Conservation (phyloP, 441 rosid genomes). For the Gossypium schwendimanii region DNA sequence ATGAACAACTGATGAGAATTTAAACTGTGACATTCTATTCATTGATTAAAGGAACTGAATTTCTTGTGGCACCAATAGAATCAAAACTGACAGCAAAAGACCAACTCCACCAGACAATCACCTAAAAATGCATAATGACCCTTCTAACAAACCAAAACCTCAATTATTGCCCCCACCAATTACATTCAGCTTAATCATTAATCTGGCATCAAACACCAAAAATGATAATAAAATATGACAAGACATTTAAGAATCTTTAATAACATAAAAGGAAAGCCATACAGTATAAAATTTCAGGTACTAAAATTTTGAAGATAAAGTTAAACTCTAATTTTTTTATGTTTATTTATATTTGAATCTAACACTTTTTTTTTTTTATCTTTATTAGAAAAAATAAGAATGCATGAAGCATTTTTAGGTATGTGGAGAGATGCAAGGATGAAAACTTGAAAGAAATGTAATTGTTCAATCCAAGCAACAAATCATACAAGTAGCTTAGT, state of each 20-base stretch:
- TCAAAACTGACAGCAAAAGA: not conserved
- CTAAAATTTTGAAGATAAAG: not conserved
- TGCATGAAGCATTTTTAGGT: not conserved
- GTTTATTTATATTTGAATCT: not conserved
- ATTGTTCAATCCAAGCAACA: not conserved
- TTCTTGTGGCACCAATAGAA: not conserved
- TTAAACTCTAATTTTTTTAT: not conserved
- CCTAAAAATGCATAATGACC: not conserved
- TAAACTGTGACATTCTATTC: not conserved
- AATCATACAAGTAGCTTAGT: not conserved
- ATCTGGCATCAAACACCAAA: not conserved
- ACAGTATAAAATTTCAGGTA: not conserved
- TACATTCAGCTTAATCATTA: not conserved
- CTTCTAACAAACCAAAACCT: not conserved
- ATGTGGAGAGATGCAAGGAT: not conserved
- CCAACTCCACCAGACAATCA: slow-evolving; percentile 6
- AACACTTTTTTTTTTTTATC: not conserved
- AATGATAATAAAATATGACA: slow-evolving; percentile 2
- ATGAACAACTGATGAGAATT: not conserved
- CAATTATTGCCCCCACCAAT: not conserved
- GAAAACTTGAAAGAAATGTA: not conserved
- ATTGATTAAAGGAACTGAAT: not conserved
- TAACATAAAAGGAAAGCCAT: not conserved
- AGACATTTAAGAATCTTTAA: slow-evolving; percentile 3
- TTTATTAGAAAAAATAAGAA: not conserved